phyloP scores from a whole-genome alignment of 2,329 filamentous ascomycete genomes.

The Hymenoscyphus fraxineus region DNA sequence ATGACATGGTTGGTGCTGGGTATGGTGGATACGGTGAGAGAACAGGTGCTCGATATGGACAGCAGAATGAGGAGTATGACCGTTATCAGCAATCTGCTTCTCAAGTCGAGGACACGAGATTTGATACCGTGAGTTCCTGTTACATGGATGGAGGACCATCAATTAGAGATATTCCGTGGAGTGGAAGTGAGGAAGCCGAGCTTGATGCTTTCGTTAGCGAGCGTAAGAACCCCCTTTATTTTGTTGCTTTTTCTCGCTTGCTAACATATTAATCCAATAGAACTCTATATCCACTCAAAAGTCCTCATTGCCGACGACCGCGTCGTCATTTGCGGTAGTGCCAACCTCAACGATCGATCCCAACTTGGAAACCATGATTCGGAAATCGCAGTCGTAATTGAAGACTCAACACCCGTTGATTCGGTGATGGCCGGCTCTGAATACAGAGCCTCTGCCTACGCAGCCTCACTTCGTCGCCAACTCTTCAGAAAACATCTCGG shows the following conservation, averaged over 20 bases:
- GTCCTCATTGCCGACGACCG: slow-evolving; percentile 78
- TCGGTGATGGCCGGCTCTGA: slow-evolving; percentile 69
- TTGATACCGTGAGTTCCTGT: slow-evolving; percentile 73
- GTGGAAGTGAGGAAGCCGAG: slow-evolving; percentile 52
- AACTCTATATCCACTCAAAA: slow-evolving; percentile 63
- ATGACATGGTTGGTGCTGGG: slow-evolving; percentile 51
- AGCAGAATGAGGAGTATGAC: slow-evolving; percentile 36
- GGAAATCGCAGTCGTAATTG: slow-evolving; percentile 85
- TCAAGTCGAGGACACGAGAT: slow-evolving; percentile 52
- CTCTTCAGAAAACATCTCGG: slow-evolving; percentile 92
- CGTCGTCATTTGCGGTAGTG: slow-evolving; percentile 74
- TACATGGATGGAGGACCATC: slow-evolving; percentile 78
- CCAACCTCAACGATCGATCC: slow-evolving; percentile 59
- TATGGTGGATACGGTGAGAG: slow-evolving; percentile 39
- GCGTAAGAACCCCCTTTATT: slow-evolving; percentile 17
- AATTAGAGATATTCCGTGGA: slow-evolving; percentile 57
- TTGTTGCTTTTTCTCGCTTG: neutral
- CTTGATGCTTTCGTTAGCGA: slow-evolving; percentile 60
- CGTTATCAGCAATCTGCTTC: slow-evolving; percentile 69
- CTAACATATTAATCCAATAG: slow-evolving; percentile 25
- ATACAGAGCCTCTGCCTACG: slow-evolving; percentile 71
- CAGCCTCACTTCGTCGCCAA: slow-evolving; percentile 74
- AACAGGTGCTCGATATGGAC: slow-evolving; percentile 35
- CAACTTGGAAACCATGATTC: slow-evolving; percentile 82
- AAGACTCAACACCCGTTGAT: slow-evolving; percentile 68